A percentile compares a stretch with the other conserved stretches of the same genome.
Conservation (phyloP, 2,329 filamentous ascomycete species). For the Neurospora crassa region DNA sequence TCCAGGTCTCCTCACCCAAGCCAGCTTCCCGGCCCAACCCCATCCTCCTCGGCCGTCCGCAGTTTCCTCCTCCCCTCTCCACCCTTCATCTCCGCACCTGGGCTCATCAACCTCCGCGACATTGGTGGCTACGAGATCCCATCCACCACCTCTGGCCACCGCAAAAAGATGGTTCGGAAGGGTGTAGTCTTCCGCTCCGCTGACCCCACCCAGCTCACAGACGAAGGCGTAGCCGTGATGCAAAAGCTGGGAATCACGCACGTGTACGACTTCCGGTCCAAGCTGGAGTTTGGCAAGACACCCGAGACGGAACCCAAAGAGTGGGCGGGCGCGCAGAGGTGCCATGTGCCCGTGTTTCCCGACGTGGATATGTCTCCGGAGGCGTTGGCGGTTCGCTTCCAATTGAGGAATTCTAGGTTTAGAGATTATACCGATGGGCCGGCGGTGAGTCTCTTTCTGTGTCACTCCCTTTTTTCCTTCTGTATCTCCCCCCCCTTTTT, state of each 20-base stretch:
- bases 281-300: conserved; percentile 42
- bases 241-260: conserved; percentile 48
- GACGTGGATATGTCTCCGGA: conserved; percentile 54
- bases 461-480: not conserved
- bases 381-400: conserved; percentile 38
- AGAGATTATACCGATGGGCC: conserved; percentile 45
- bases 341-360: conserved; percentile 56
- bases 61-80: conserved; percentile 24
- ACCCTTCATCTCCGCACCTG: conserved; percentile 42
- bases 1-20: not conserved
- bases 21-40: not conserved
- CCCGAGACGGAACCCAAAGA: conserved; percentile 28
- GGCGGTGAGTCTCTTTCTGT: conserved; percentile 24
- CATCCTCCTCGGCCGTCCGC: not conserved
- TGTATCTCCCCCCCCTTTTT: not conserved
- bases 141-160: conserved; percentile 13
- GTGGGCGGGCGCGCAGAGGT: conserved; percentile 41
- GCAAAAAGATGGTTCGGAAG: conserved; percentile 33
- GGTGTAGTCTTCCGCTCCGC: conserved; percentile 58
- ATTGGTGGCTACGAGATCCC: conserved; percentile 48
- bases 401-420: conserved; percentile 31
- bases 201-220: conserved; percentile 50
- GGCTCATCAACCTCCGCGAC: conserved; percentile 60
- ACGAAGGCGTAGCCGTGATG: conserved; percentile 42
- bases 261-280: conserved; percentile 60